Base-by-base conservation (phyloP, 768 basidiomycete genomes). In the Leucocoprinus sp. region DNA sequence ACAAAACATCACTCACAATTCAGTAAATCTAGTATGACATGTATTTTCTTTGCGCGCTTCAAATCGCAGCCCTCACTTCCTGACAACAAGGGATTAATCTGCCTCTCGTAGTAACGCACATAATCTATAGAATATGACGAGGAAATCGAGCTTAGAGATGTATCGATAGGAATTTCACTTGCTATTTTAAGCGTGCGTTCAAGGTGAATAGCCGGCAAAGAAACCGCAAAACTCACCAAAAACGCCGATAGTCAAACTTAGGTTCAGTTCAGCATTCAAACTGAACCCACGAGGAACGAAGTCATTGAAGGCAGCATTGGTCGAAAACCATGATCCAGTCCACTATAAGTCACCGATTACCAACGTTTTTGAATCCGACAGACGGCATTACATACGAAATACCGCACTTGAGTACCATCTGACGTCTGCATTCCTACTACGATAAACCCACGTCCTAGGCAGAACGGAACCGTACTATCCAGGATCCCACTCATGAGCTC, bases 371-470 rank as follows among this genome's bases (percentile, higher is more conserved):
- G 17, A 18, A 27, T 34, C 12, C 6, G n/a, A n/a, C n/a, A n/a
- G n/a, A n/a, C n/a, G n/a, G n/a, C n/a, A 12, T 14, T 3, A 37
- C 46, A 6, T 36, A 48, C 40, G 18, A 48, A 48, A 24, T 35
- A 11, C 11, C 17, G 39, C 4, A 19, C 23, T 5, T 11, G 8
- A 8, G 33, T 24, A 4, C 39, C 46, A 42, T 48, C 38, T 4
- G 31, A 11, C 24, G 8, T 7, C 33, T 41, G 31, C 33, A 42
- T 22, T 4, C 52, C 51, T 9, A 57, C 50, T 22, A 57, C 56
- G 1, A 60, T 23, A 17, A 57, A 59, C 4, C 59, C 59, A 22
- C 38, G 45, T 5, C 52, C 43, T 7, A 60, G 2, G 33, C 59
- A 59, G 8, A 43, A 41, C 15, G 54, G 36, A 5, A 41, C 42